These are phyloP conservation scores for Penicillium olsonii DNA, from an alignment of 2,329 filamentous ascomycete genomes.

Conservation along the genomic window DNA sequence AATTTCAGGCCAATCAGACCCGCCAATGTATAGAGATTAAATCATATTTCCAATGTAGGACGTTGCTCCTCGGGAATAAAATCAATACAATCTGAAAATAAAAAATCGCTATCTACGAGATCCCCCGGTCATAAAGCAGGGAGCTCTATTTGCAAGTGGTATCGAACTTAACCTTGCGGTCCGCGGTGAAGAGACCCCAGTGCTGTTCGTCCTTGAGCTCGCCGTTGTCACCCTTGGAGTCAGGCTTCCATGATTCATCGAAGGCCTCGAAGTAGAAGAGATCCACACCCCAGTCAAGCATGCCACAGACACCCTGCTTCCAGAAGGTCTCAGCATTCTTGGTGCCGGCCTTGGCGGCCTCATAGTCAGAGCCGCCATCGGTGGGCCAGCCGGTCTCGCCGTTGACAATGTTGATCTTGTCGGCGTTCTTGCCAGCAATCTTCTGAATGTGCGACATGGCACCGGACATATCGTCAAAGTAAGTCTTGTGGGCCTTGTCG, in stretches of 20 bases:
- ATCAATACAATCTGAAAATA: conserved; percentile 17
- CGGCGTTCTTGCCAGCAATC: conserved; percentile 53
- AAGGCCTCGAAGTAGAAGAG: conserved; percentile 75
- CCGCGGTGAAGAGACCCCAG: conserved; percentile 68
- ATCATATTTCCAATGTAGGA: conserved; percentile 7
- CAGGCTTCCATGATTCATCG: conserved; percentile 71
- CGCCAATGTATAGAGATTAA: background rate
- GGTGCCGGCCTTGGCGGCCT: conserved; percentile 60
- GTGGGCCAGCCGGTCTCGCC: conserved; percentile 71
- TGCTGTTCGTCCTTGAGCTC: conserved; percentile 63
- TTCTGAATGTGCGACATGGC: conserved; percentile 64
- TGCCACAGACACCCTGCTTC: conserved; percentile 62
- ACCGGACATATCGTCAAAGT: conserved; percentile 68
- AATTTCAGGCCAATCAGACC: background rate
- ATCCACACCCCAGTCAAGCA: conserved; percentile 66
- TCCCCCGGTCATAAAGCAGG: background rate
- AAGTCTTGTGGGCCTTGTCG: conserved; percentile 60
- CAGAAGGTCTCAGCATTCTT: conserved; percentile 63
- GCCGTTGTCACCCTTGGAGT: conserved; percentile 64
- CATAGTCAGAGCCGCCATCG: conserved; percentile 62
- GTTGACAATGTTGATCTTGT: conserved; percentile 65
- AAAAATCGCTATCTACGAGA: background rate
- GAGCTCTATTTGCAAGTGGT: conserved; percentile 44
- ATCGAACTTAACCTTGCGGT: conserved; percentile 60
- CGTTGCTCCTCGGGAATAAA: conserved; percentile 1